phyloP scores from a whole-genome alignment of 306 rosid genomes.

The Pterocarpus macrocarpus region DNA sequence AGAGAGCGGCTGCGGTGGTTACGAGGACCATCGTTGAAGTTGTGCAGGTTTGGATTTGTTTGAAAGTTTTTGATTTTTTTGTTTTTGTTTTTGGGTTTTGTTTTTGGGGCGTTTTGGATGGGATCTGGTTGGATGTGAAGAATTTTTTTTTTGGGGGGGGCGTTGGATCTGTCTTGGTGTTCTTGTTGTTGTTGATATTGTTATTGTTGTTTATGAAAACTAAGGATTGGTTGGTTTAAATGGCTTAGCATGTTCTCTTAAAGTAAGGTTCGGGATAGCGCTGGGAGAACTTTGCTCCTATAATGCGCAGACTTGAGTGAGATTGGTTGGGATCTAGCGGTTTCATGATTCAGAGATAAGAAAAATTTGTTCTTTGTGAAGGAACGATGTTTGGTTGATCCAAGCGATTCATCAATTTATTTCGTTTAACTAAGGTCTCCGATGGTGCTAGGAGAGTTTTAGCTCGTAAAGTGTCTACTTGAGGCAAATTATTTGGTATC shows the following conservation, averaged over 20 bases:
- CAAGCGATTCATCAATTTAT: too few species aligned
- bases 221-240: not conserved
- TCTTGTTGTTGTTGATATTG: not conserved
- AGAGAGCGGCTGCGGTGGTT: conserved; percentile 91
- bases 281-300: not conserved
- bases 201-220: not conserved
- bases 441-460: too few species aligned
- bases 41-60: conserved; percentile 71
- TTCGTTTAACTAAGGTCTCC: too few species aligned
- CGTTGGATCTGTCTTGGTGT: not conserved
- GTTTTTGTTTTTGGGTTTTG: not conserved
- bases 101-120: not conserved
- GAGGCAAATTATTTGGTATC: not conserved
- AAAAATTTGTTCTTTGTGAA: too few species aligned
- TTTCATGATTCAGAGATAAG: too few species aligned
- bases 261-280: not conserved
- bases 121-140: too few species aligned
- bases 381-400: too few species aligned
- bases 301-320: too few species aligned
- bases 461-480: too few species aligned
- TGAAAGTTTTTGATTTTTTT: not conserved
- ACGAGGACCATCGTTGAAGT: conserved; percentile 93
- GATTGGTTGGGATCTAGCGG: not conserved
- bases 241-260: not conserved
- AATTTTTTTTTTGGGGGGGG: too few species aligned